Conservation (phyloP, 2,329 filamentous ascomycete species). For the Didymella exigua region DNA sequence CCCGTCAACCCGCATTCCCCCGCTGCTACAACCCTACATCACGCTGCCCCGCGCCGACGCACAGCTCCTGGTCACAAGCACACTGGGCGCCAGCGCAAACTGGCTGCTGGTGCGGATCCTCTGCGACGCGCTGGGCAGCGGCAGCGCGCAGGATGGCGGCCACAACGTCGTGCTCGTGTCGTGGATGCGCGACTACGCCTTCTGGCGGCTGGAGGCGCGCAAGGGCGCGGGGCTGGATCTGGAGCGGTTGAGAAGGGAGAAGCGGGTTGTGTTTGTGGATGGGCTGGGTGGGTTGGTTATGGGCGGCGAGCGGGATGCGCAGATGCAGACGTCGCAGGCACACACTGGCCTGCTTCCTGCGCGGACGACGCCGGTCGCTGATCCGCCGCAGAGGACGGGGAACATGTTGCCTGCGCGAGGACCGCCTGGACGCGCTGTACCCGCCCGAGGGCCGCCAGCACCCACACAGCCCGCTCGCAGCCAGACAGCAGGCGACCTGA, state of each 20-base stretch:
- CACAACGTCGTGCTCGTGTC: conserved; percentile 73
- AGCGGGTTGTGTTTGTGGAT: conserved; percentile 75
- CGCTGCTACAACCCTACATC: conserved; percentile 69
- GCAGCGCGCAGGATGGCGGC: conserved; percentile 30
- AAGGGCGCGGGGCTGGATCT: conserved; percentile 77
- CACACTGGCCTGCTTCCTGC: not conserved
- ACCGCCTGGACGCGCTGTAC: conserved; percentile 24
- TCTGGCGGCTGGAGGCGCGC: conserved; percentile 75
- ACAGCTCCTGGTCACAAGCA: conserved; percentile 70
- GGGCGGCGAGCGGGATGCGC: conserved; percentile 9
- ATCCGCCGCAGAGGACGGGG: conserved; percentile 3
- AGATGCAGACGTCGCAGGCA: not conserved
- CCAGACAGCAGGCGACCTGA: conserved; percentile 19
- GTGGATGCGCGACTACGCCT: conserved; percentile 77
- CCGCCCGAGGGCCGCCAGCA: conserved; percentile 20
- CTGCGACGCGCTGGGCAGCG: conserved; percentile 51
- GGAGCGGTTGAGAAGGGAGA: conserved; percentile 61
- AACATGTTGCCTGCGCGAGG: conserved; percentile 26
- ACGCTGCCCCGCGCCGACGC: conserved; percentile 62
- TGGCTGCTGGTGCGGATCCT: conserved; percentile 63
- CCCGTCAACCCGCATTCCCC: conserved; percentile 61
- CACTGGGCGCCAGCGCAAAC: conserved; percentile 59
- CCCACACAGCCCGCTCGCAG: not conserved
- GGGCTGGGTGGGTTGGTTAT: conserved; percentile 67
- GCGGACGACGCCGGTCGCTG: not conserved